phyloP scores from a whole-genome alignment of 148 eudicot species.

The Chenopodium album region DNA sequence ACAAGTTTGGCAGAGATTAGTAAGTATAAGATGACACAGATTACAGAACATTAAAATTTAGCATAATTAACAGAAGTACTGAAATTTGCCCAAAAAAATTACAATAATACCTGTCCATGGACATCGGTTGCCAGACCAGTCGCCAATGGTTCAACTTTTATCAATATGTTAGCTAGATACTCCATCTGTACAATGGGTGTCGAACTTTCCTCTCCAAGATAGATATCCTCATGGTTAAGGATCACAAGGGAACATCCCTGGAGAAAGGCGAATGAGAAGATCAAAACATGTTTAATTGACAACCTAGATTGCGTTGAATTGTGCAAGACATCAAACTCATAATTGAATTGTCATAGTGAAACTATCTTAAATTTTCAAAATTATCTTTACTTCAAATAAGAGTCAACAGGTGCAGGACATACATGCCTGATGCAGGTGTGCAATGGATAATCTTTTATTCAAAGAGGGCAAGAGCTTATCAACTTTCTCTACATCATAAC shows the following conservation, averaged over 20 bases:
- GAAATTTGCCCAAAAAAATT: background rate
- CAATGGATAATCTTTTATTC: background rate
- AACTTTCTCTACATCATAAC: background rate
- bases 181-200: conserved; percentile 58
- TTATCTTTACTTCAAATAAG: background rate
- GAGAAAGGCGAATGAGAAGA: conserved; percentile 8
- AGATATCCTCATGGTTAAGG: conserved; percentile 77
- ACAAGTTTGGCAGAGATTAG: background rate
- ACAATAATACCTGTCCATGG: conserved; percentile 76
- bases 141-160: conserved; percentile 78
- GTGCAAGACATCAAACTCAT: background rate
- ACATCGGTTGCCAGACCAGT: conserved; percentile 89
- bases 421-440: background rate
- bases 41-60: background rate
- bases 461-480: background rate
- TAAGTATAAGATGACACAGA: background rate
- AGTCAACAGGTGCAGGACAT: too few species aligned
- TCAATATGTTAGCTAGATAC: conserved; percentile 58
- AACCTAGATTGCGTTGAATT: background rate
- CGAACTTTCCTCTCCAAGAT: conserved; percentile 45
- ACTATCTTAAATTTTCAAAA: background rate
- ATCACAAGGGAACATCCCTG: conserved; percentile 69
- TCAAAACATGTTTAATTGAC: background rate
- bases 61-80: background rate
- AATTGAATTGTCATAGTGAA: background rate